phyloP scores from a whole-genome alignment of 192 early-diverging fungal genomes.

The Kickxella alabastrina region DNA sequence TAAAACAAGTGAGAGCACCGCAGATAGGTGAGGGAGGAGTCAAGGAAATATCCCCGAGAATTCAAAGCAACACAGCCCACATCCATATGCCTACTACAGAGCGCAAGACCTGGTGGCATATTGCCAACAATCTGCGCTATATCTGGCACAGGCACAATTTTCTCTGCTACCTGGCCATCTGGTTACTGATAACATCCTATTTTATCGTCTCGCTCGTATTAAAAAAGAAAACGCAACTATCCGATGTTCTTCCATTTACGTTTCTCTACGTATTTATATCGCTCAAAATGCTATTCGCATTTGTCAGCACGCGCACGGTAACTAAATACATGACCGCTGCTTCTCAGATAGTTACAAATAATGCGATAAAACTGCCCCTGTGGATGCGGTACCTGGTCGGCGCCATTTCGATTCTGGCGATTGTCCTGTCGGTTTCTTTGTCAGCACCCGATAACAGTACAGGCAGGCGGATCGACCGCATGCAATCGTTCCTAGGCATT shows the following conservation, averaged over 20 bases:
- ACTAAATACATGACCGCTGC: slow-evolving; percentile 5
- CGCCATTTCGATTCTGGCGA: slow-evolving; percentile 56
- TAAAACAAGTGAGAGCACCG: no score
- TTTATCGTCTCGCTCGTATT: slow-evolving; percentile 59
- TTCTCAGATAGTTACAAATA: background rate
- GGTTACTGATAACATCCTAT: slow-evolving; percentile 58
- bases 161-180: slow-evolving; percentile 44
- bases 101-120: background rate
- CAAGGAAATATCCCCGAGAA: no score
- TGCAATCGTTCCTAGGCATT: slow-evolving; percentile 75
- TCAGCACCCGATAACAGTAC: slow-evolving; percentile 19
- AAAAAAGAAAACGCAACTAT: slow-evolving; percentile 50
- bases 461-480: slow-evolving; percentile 62
- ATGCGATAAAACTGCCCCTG: slow-evolving; percentile 39
- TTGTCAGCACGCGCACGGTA: slow-evolving; percentile 37
- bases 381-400: slow-evolving; percentile 47
- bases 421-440: slow-evolving; percentile 51
- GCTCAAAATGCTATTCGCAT: slow-evolving; percentile 47
- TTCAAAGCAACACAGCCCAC: no score
- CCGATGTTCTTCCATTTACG: slow-evolving; percentile 49
- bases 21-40: no score
- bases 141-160: slow-evolving; percentile 17
- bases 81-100: no score
- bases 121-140: background rate
- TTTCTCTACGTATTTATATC: slow-evolving; percentile 54